phyloP scores from a whole-genome alignment of 108 stramenopile species.

The Aurantiochytrium sp. region DNA sequence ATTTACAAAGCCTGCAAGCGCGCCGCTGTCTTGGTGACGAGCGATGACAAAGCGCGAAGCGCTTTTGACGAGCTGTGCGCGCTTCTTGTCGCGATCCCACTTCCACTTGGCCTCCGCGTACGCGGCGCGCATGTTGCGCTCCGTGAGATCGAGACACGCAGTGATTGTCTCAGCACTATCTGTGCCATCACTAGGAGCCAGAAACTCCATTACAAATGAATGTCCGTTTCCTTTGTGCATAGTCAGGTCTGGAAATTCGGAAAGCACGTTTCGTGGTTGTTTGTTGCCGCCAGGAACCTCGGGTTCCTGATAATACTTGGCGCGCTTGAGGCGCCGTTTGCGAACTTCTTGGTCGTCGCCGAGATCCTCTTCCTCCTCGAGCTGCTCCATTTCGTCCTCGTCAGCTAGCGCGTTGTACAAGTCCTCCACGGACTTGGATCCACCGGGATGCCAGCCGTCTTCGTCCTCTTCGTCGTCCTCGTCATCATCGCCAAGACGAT shows the following conservation, averaged over 20 bases:
- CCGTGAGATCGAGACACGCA: not conserved
- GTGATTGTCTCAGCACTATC: not conserved
- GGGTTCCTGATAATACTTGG: not conserved
- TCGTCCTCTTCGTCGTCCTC: not conserved
- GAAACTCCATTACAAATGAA: not conserved
- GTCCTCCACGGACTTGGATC: not conserved
- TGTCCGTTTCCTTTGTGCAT: not conserved
- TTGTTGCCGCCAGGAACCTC: not conserved
- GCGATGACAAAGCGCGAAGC: not conserved
- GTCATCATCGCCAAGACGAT: not conserved
- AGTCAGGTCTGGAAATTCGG: not conserved
- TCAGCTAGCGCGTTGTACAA: not conserved
- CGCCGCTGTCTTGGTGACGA: not conserved
- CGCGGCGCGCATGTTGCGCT: not conserved
- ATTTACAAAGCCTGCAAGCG: not conserved
- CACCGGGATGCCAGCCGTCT: no score
- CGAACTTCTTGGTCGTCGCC: not conserved
- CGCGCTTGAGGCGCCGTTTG: not conserved
- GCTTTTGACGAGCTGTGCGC: not conserved
- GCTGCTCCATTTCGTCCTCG: not conserved
- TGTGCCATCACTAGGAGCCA: not conserved
- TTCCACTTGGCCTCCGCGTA: not conserved
- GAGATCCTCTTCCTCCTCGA: not conserved
- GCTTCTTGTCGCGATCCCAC: not conserved
- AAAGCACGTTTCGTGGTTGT: not conserved